Evolutionary conservation across 176 grass and related monocot genomes (phyloP).

Genomic region (Triticum timopheevii): DNA sequence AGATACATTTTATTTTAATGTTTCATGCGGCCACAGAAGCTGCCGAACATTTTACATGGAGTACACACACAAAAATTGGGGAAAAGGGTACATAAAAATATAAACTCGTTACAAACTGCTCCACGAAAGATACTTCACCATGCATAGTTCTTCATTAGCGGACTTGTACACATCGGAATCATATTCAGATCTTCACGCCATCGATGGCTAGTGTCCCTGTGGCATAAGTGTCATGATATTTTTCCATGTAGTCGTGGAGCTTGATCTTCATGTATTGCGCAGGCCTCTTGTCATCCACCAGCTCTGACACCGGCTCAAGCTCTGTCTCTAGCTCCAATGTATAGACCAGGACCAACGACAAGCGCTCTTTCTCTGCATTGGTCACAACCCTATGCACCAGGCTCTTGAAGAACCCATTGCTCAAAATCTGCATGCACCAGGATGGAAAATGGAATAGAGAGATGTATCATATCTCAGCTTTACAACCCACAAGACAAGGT

Average conservation of each 20-base stretch:
- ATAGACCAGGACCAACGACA: not conserved
- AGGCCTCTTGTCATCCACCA: not conserved
- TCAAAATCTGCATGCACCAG: slow-evolving; percentile 29
- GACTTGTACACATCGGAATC: not conserved
- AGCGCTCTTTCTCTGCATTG: slow-evolving; percentile 6
- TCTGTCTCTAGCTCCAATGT: not conserved
- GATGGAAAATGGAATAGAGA: not conserved
- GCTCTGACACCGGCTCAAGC: not conserved
- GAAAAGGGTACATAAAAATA: not conserved
- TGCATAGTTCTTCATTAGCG: not conserved
- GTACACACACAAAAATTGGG: not conserved
- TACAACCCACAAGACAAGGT: not conserved
- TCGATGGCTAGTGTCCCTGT: not conserved
- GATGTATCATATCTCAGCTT: not conserved
- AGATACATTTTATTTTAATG: too few relatives aligned
- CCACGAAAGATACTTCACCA: not conserved
- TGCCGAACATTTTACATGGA: not conserved
- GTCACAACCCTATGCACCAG: slow-evolving; percentile 45
- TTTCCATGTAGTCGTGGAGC: not conserved
- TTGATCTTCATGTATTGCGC: not conserved
- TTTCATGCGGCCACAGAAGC: not conserved
- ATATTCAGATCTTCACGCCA: not conserved
- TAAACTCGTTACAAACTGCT: not conserved
- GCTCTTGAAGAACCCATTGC: slow-evolving; percentile 44
- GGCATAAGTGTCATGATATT: not conserved